Base-by-base conservation (phyloP, 208 protist species). In the Angomonas deanei region DNA sequence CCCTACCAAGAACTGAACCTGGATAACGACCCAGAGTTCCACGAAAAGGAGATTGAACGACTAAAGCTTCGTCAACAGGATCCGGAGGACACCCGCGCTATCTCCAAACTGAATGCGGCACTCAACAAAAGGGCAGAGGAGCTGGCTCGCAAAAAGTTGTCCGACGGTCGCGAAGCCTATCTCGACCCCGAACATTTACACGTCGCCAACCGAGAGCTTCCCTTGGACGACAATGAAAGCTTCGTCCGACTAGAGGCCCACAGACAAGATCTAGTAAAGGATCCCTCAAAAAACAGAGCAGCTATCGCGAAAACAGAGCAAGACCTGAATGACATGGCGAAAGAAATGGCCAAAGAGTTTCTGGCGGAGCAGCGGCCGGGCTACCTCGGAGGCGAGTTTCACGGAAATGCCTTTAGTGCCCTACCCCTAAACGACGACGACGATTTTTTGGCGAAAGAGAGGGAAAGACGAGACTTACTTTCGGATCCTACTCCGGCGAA, bases 11-110 rank as follows among this genome's bases (percentile, higher is more conserved):
- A 78, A 8, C 72, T 92, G 0, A 70, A 70, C 0, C 70, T 92
- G 21, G 77, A 92, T 49, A 56, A 66, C 19, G 86, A 92, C 58
- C 58, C 54, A 2, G 21, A 48, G 32, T 92, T 92, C 59, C 73
- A 77, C 64, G 62, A 26, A 32, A 68, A 74, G 24, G 82, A 92
- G 68, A 64, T 82, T 10, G 70, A 76, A 46, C 78, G 85, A 13
- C 71, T 88, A 53, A 67, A 70, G 2, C 70, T 72, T 57, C 64
- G 67, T 2, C 65, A 78, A 52, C 67, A 66, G 65, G 59, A 73
- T 21, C 42, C 73, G 0, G 66, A 61, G 34, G 56, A 78, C 32
- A 60, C 70, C 36, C 57, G 59, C 11, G 71, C 68, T 54, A 73
- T 87, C 4, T 39, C 39, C 8, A 63, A 66, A 24, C 62, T 87